phyloP scores from a whole-genome alignment of 129 eudicot species.

The Arctium minus region DNA sequence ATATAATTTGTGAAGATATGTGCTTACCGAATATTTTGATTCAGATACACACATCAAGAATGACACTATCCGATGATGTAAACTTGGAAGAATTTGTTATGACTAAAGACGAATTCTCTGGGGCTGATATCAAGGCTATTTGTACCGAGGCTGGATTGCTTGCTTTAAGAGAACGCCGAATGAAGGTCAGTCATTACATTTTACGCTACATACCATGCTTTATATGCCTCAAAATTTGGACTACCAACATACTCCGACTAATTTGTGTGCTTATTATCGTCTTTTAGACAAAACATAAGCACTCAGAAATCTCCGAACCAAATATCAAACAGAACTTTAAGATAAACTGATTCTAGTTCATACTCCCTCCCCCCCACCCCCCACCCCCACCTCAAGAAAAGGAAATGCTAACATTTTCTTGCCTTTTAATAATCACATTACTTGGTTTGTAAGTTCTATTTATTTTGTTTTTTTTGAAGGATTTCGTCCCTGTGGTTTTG shows the following conservation, averaged over 20 bases:
- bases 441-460: no score
- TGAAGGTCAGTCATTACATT: conserved; percentile 56
- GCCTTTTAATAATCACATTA: no score
- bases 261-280: neutral
- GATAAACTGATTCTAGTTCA: neutral
- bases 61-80: conserved; percentile 92
- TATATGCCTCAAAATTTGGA: neutral
- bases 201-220: neutral
- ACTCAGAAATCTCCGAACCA: neutral
- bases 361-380: neutral
- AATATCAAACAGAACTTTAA: neutral
- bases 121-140: conserved; percentile 96
- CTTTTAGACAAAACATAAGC: neutral
- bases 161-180: conserved; percentile 90
- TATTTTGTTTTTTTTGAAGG: no score
- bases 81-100: conserved; percentile 88
- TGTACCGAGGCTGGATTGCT: conserved; percentile 97
- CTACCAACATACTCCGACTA: neutral
- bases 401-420: no score
- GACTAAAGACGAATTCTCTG: conserved; percentile 94
- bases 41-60: conserved; percentile 92
- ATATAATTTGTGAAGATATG: neutral
- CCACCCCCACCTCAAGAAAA: neutral
- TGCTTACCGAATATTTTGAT: neutral
- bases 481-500: no score